phyloP scores from a whole-genome alignment of 306 rosid species.

The Quercus aquifolioides region DNA sequence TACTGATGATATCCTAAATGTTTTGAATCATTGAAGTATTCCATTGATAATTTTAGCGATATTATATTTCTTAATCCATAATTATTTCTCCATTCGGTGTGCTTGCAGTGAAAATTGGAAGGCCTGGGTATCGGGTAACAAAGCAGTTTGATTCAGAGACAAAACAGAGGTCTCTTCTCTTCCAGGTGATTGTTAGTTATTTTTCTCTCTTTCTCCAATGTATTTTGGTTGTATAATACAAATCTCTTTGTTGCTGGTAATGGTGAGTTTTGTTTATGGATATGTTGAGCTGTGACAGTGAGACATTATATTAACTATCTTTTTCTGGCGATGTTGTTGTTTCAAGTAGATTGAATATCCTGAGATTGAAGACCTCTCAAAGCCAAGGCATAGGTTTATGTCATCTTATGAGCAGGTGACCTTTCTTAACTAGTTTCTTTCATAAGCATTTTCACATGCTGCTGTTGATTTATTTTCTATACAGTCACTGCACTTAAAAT shows the following conservation, averaged over 20 bases:
- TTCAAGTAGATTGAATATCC: slow-evolving; percentile 86
- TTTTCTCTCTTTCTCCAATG: not conserved
- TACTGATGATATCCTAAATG: not conserved
- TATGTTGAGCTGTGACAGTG: not conserved
- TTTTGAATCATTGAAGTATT: not conserved
- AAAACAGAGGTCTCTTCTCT: slow-evolving; percentile 89
- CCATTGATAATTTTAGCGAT: not conserved
- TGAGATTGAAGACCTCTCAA: slow-evolving; percentile 86
- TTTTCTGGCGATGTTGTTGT: not conserved
- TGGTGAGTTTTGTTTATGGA: not conserved
- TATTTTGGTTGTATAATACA: not conserved
- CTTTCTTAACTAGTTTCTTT: not conserved
- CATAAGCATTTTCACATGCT: not conserved
- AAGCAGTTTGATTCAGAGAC: slow-evolving; percentile 92
- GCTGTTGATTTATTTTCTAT: not conserved
- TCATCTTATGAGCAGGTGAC: slow-evolving; percentile 93
- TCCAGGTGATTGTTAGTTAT: slow-evolving; percentile 53
- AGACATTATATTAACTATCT: not conserved
- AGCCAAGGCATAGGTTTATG: slow-evolving; percentile 95
- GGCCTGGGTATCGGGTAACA: slow-evolving; percentile 93
- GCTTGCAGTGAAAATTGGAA: slow-evolving; percentile 83
- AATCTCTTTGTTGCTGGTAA: not conserved
- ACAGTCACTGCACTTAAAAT: slow-evolving; percentile 6
- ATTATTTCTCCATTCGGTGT: not conserved
- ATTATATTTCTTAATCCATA: not conserved